phyloP scores from a whole-genome alignment of 345 rosid species.

The Citrus medica region DNA sequence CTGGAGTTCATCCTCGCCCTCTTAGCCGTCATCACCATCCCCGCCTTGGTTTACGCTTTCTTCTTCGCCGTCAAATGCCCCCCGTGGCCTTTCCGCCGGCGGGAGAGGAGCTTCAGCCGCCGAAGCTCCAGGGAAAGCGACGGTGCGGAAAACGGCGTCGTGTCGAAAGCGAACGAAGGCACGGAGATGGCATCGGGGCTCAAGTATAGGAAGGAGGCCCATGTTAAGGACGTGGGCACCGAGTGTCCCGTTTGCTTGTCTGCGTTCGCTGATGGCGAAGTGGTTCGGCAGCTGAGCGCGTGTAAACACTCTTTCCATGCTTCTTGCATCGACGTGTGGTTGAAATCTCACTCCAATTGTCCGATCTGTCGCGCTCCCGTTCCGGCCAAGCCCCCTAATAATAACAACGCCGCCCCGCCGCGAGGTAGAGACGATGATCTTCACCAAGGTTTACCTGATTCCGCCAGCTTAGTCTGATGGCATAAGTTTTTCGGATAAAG shows the following conservation, averaged over 20 bases:
- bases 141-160: too few relatives aligned
- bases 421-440: conserved; percentile 37
- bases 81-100: conserved; percentile 19
- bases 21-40: conserved; percentile 67
- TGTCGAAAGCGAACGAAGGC: neutral
- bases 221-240: conserved; percentile 46
- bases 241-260: conserved; percentile 78
- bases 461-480: conserved; percentile 56
- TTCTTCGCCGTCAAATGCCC: conserved; percentile 59
- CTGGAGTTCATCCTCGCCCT: conserved; percentile 62
- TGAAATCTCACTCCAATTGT: conserved; percentile 52
- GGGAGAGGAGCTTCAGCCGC: neutral
- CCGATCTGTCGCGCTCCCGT: conserved; percentile 73
- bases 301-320: conserved; percentile 80
- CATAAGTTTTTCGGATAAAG: neutral
- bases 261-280: conserved; percentile 51
- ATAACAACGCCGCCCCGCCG: neutral
- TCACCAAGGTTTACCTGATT: conserved; percentile 72
- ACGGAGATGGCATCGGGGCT: conserved; percentile 23
- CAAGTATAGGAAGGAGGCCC: conserved; percentile 42
- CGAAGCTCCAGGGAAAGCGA: conserved; percentile 8
- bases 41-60: conserved; percentile 62
- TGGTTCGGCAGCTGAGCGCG: conserved; percentile 42
- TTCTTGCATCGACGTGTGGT: conserved; percentile 63
- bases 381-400: conserved; percentile 34